Evolutionary conservation across 805 yeast genomes (phyloP), one percentile per base, ranked within the genome.

Genomic region (Barnettozyma populi): DNA sequence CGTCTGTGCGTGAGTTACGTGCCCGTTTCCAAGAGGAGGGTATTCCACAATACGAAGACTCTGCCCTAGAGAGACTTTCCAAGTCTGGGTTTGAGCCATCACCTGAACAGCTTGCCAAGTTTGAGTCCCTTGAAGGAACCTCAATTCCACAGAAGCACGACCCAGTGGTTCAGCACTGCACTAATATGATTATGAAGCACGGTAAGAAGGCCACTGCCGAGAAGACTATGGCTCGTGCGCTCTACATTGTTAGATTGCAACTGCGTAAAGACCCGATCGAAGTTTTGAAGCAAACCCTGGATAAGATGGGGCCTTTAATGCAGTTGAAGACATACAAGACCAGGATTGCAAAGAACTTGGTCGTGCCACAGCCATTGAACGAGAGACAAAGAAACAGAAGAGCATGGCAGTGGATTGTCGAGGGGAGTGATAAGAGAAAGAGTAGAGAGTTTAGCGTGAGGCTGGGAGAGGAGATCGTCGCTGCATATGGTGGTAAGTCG

Each of bases 401-500:
- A 60, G 97, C 98, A 2, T 86, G 95, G 74, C 68, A 73, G 54
- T 94, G 98, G 98, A 84, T 94, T 43, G 67, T 90, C 46, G 96
- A 88, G 51, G 89, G 95, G 19, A 79, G 95, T 36, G 76, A 80
- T 50, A 82, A 85, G 60, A 82, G 95, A 65, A 82, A 81, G 41
- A 82, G 90, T 16, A 79, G 81, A 49, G 94, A 86, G 59, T 86
- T 86, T 59, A 73, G 95, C 2, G 97, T 94, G 36, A 79, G 98
- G 60, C 73, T 94, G 41, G 90, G 90, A 35, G 98, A 94, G 68
- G 98, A 94, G 68, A 78, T 94, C 50, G 63, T 88, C 35, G 73
- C 84, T 45, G 94, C 94, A 27, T 74, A 72, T 57, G 80, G 78
- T 57, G 97, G 97, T 45, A 82, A 79, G 60, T 80, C 92, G 37